Evolutionary conservation across 768 basidiomycete genomes (phyloP), one percentile per base, ranked within the genome.

Genomic region (Tulasnella sp.): DNA sequence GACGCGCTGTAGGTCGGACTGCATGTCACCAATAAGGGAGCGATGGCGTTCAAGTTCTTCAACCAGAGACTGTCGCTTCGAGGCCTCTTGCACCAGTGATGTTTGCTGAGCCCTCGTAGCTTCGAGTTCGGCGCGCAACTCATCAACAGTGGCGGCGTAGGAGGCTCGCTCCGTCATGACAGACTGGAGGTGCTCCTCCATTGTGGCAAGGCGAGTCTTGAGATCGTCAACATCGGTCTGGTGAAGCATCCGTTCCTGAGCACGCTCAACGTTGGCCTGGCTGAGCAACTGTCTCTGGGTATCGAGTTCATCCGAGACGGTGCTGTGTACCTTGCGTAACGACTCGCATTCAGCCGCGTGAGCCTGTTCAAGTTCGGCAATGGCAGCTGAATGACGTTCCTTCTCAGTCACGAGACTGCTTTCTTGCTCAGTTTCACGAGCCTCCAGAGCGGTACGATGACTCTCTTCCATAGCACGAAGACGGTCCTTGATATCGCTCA

Each of bases 41-140:
- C 85, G 84, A 67, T 87, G 84, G 34, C 75, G 79, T 63, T 90
- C 86, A 32, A 91, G 72, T 65, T 92, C 86, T 19, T 77, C 75
- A 8, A 78, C 79, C 35, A 88, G 74, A 15, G 84, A 82, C 62
- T 87, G 79, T 37, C 80, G 82, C 62, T 83, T 82, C 6, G 85
- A 84, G 8, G 79, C 80, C 65, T 86, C 85, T 62, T 82, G 77
- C 31, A 80, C 71, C 9, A 86, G 76, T 64, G 76, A 76, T 3
- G 76, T 74, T 62, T 83, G 80, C 64, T 84, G 80, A 14, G 65
- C 69, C 32, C 73, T 77, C 31, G 80, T 79, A 60, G 70, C 72
- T 48, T 78, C 74, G 7, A 88, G 72, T 64, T 86, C 83, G 11
- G 69, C 73, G 56, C 75, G 76, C 49, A 85, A 73, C 61, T 69